These are phyloP conservation scores for Silene latifolia DNA, from an alignment of 148 eudicot species.

Conservation along the genomic window DNA sequence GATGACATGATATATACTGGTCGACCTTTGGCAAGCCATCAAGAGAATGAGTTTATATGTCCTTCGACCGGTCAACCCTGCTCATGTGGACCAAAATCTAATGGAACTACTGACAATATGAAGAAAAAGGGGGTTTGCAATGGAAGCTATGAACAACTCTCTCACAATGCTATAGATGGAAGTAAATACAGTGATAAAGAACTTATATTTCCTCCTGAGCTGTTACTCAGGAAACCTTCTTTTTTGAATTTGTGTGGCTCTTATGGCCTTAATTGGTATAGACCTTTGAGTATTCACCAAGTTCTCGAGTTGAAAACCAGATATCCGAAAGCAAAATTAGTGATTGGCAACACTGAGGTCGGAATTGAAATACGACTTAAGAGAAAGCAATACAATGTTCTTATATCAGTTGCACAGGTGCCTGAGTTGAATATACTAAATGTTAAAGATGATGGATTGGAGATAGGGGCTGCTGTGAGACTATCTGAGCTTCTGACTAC, in stretches of 20 bases:
- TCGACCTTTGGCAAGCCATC: conserved; percentile 27
- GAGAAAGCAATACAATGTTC: conserved; percentile 63
- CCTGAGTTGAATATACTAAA: conserved; percentile 71
- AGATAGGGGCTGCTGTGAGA: conserved; percentile 86
- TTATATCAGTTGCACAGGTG: conserved; percentile 64
- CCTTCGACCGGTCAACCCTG: conserved; percentile 96
- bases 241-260: conserved; percentile 62
- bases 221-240: conserved; percentile 47
- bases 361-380: conserved; percentile 95
- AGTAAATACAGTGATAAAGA: conserved; percentile 68
- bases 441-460: conserved; percentile 74
- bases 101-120: conserved; percentile 21
- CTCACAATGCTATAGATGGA: conserved; percentile 76
- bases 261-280: conserved; percentile 80
- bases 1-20: conserved; percentile 60
- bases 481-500: conserved; percentile 62
- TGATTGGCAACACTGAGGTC: conserved; percentile 85
- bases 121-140: conserved; percentile 22
- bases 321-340: conserved; percentile 73
- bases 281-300: conserved; percentile 70
- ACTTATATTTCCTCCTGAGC: conserved; percentile 93
- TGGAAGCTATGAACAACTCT: conserved; percentile 38
- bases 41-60: conserved; percentile 63
- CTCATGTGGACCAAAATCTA: conserved; percentile 59
- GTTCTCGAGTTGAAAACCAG: conserved; percentile 74